These are phyloP conservation scores for Claviceps pazoutovae DNA, from an alignment of 2,329 filamentous ascomycete genomes.

Conservation along the genomic window DNA sequence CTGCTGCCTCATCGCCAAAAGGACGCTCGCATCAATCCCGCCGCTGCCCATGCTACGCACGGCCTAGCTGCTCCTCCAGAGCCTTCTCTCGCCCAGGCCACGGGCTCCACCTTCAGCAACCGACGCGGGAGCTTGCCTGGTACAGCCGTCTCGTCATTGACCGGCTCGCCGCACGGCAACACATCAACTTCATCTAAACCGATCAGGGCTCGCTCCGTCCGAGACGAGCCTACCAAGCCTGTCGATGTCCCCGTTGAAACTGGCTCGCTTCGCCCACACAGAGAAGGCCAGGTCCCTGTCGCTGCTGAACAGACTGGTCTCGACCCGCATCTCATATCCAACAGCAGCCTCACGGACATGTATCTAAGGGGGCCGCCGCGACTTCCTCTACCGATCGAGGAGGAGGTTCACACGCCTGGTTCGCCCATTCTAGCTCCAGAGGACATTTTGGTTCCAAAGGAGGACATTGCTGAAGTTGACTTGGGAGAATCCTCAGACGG, in stretches of 20 bases:
- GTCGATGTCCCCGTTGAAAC: slow-evolving; percentile 40
- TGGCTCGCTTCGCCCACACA: slow-evolving; percentile 23
- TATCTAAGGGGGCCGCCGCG: slow-evolving; percentile 65
- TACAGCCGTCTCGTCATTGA: slow-evolving; percentile 35
- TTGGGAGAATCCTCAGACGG: slow-evolving; percentile 34
- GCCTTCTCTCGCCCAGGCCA: slow-evolving; percentile 46
- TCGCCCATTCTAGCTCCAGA: slow-evolving; percentile 73
- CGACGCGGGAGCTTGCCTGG: slow-evolving; percentile 32
- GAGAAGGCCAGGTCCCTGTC: slow-evolving; percentile 18
- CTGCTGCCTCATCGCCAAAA: slow-evolving; percentile 19
- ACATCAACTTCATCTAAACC: slow-evolving; percentile 16
- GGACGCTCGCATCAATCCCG: slow-evolving; percentile 34
- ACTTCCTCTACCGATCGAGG: slow-evolving; percentile 82
- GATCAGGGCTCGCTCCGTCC: slow-evolving; percentile 13
- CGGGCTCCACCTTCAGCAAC: slow-evolving; percentile 38
- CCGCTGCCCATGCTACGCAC: slow-evolving; percentile 39
- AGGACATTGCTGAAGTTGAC: slow-evolving; percentile 33
- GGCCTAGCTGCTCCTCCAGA: slow-evolving; percentile 47
- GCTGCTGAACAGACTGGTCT: slow-evolving; percentile 17
- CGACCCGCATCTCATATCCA: slow-evolving; percentile 32
- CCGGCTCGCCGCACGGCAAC: slow-evolving; percentile 30
- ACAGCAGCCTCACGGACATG: slow-evolving; percentile 48
- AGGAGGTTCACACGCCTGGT: slow-evolving; percentile 77
- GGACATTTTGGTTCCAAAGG: neutral
- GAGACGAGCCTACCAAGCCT: slow-evolving; percentile 35